Percentiles rank a stretch among this genome's conserved stretches.
These are phyloP conservation scores for Testicularia cyperi DNA, from an alignment of 1,284 basidiomycete species.

Conservation along the genomic window DNA sequence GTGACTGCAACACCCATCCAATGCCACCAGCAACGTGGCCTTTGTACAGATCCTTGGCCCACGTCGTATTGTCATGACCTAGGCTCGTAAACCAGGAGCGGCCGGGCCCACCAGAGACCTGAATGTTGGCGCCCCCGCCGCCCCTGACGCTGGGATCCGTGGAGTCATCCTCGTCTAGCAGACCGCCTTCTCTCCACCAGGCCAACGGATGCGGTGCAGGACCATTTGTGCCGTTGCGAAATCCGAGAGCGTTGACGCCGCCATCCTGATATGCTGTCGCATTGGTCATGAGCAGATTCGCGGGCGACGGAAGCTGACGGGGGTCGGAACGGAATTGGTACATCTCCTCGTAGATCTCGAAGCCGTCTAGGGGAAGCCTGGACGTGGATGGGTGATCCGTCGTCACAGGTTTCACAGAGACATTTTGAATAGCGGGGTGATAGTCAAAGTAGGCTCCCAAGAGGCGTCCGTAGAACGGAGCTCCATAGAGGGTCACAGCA, in stretches of 20 bases:
- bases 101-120: slow-evolving; percentile 64
- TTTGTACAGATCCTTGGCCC: slow-evolving; percentile 68
- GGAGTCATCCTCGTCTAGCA: slow-evolving; percentile 19
- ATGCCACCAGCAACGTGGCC: slow-evolving; percentile 74
- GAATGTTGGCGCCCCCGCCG: slow-evolving; percentile 24
- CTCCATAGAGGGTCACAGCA: slow-evolving; percentile 70
- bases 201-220: slow-evolving; percentile 66
- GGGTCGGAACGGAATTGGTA: slow-evolving; percentile 80
- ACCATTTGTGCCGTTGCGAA: slow-evolving; percentile 69
- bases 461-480: slow-evolving; percentile 66
- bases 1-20: slow-evolving; percentile 69
- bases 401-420: slow-evolving; percentile 18
- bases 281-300: slow-evolving; percentile 44
- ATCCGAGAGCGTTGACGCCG: slow-evolving; percentile 59
- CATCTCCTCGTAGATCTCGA: slow-evolving; percentile 59
- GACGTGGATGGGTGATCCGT: slow-evolving; percentile 32
- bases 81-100: slow-evolving; percentile 78
- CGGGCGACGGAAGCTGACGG: slow-evolving; percentile 62
- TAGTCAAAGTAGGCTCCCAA: slow-evolving; percentile 74
- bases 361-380: slow-evolving; percentile 13
- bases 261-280: slow-evolving; percentile 29
- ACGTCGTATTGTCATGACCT: slow-evolving; percentile 72
- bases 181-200: slow-evolving; percentile 74
- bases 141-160: slow-evolving; percentile 27
- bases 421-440: slow-evolving; percentile 70